Evolutionary conservation across 2,329 filamentous ascomycete species (phyloP).

Genomic region (Ophiostoma himal-ulmi): DNA sequence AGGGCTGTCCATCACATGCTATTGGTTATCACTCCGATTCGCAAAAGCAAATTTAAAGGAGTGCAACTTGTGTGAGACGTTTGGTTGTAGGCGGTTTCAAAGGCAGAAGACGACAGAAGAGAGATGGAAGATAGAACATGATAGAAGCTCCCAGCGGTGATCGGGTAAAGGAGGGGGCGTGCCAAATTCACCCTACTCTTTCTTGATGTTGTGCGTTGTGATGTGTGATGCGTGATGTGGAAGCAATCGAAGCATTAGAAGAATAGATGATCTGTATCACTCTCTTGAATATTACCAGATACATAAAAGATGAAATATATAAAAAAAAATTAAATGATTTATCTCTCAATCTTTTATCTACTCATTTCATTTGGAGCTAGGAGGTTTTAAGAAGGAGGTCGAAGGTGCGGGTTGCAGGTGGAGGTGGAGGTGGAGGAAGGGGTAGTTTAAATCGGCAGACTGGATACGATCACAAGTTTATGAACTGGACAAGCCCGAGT

Average conservation of each 20-base stretch:
- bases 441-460: background rate
- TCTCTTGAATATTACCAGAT: too few species aligned
- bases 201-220: background rate
- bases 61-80: background rate
- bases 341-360: background rate
- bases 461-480: conserved; percentile 4
- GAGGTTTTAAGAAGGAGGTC: conserved; percentile 21
- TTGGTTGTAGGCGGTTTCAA: background rate
- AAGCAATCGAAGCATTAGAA: conserved; percentile 2
- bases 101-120: background rate
- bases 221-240: background rate
- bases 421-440: conserved; percentile 17
- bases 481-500: background rate
- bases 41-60: background rate
- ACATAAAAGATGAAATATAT: too few species aligned
- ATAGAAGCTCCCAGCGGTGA: background rate
- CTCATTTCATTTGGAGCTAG: conserved; percentile 11
- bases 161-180: conserved; percentile 6
- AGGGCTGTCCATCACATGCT: conserved; percentile 1
- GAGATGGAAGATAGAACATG: background rate
- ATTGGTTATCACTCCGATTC: background rate
- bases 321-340: background rate
- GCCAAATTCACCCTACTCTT: background rate
- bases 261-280: background rate
- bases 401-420: conserved; percentile 14